Conservation (phyloP, 1,284 basidiomycete genomes). For the Ceratobasidium sp. region DNA sequence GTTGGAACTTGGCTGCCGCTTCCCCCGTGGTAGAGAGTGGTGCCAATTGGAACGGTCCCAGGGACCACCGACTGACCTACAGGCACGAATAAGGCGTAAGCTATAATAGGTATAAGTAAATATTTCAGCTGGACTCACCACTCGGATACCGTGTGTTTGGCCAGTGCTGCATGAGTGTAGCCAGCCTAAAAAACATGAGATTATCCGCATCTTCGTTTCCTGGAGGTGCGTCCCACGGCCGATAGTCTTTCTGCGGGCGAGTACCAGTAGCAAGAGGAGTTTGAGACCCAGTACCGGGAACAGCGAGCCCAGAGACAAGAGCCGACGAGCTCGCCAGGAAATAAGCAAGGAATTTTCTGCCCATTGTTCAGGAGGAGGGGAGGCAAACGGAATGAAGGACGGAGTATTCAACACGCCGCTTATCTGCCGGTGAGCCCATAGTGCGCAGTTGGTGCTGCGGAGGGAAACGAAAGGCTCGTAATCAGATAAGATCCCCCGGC, state of each 20-base stretch:
- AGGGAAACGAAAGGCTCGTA: too few species aligned
- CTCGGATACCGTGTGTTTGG: conserved; percentile 66
- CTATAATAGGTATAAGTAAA: not conserved
- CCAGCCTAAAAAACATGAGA: conserved; percentile 62
- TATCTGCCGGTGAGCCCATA: too few species aligned
- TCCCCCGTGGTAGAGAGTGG: conserved; percentile 61
- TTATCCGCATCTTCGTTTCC: conserved; percentile 47
- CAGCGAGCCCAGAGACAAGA: conserved; percentile 6
- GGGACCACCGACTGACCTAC: conserved; percentile 61
- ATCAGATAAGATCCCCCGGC: too few species aligned
- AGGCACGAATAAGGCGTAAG: not conserved
- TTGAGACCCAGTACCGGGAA: not conserved
- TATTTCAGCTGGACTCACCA: conserved; percentile 52
- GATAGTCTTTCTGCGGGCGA: not conserved
- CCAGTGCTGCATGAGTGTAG: conserved; percentile 65
- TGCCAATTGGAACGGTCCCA: conserved; percentile 60
- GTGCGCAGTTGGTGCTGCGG: too few species aligned
- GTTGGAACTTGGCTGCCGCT: conserved; percentile 53
- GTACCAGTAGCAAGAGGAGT: not conserved
- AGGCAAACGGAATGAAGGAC: too few species aligned
- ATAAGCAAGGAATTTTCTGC: not conserved
- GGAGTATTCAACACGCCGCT: not conserved
- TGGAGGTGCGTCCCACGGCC: conserved; percentile 25
- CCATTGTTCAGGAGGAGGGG: conserved; percentile 7
- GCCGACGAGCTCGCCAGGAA: conserved; percentile 16